A percentile compares a stretch with the other conserved stretches of the same genome.
These are phyloP conservation scores for Saksenaea vasiformis DNA, from an alignment of 371 early-diverging fungal genomes.

Conservation along the genomic window DNA sequence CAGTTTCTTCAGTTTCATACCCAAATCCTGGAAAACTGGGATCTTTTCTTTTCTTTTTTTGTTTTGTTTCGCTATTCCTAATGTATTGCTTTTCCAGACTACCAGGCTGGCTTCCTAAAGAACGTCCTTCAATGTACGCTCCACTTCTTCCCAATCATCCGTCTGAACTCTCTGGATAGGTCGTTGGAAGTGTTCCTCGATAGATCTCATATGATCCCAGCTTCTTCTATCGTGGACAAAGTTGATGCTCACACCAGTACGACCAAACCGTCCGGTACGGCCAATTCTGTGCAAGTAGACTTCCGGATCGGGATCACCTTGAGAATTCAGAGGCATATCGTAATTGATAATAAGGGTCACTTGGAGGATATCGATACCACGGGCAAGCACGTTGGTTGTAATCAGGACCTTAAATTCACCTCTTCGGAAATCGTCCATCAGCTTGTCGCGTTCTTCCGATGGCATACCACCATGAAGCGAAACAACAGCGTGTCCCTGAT, in stretches of 20 bases:
- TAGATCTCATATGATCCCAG: constrained; percentile 71
- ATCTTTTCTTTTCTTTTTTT: too few relatives aligned
- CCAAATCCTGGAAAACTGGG: too few relatives aligned
- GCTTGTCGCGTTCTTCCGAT: constrained; percentile 82
- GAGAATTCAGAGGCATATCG: constrained; percentile 82
- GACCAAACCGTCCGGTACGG: constrained; percentile 98
- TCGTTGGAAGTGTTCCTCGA: constrained; percentile 76
- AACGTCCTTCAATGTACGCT: constrained; percentile 75
- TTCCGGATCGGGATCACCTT: constrained; percentile 77
- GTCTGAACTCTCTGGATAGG: constrained; percentile 79
- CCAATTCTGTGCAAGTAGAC: constrained; percentile 99
- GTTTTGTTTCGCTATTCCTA: too few relatives aligned
- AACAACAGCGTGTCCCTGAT: constrained; percentile 83
- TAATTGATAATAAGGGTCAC: constrained; percentile 98
- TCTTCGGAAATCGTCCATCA: constrained; percentile 92
- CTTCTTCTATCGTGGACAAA: constrained; percentile 84
- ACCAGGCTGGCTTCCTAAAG: constrained; percentile 22
- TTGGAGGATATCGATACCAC: constrained; percentile 97
- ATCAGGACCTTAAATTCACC: constrained; percentile 94
- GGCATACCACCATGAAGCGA: constrained; percentile 90
- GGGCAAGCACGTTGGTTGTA: constrained; percentile 95
- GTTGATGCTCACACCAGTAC: constrained; percentile 95
- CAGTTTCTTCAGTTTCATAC: too few relatives aligned
- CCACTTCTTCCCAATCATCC: constrained; percentile 77
- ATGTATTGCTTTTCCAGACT: too few relatives aligned